phyloP scores from a whole-genome alignment of 2,329 filamentous ascomycete genomes.

The Cladosporium sp. region DNA sequence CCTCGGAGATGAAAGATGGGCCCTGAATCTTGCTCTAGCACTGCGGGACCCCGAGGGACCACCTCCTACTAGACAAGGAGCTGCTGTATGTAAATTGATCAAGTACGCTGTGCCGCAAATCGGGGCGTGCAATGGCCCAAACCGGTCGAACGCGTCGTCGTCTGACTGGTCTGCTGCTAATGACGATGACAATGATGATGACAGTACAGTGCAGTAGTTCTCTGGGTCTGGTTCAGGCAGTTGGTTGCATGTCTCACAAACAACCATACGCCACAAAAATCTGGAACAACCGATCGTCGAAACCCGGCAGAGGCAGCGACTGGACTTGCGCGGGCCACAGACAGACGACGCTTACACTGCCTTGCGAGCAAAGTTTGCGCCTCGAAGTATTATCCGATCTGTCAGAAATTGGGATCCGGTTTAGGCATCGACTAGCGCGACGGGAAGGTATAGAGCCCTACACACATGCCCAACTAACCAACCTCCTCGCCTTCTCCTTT shows the following conservation, averaged over 20 bases:
- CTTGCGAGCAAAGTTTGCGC: slow-evolving; percentile 10
- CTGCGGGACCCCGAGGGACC: slow-evolving; percentile 9
- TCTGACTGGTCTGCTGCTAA: neutral
- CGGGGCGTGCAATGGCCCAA: neutral
- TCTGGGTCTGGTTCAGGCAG: neutral
- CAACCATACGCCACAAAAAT: neutral
- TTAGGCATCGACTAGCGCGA: slow-evolving; percentile 13
- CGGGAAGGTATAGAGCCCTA: slow-evolving; percentile 14
- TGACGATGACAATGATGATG: neutral
- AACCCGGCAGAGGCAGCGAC: neutral
- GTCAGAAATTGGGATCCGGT: slow-evolving; percentile 16
- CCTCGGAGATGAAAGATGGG: slow-evolving; percentile 20
- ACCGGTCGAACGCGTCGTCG: neutral
- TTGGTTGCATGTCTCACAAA: slow-evolving; percentile 12
- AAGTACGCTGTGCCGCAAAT: neutral
- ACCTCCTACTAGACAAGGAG: slow-evolving; percentile 8
- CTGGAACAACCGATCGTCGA: neutral
- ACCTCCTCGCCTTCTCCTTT: neutral
- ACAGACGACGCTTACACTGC: neutral
- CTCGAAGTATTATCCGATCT: slow-evolving; percentile 17
- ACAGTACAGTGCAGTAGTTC: neutral
- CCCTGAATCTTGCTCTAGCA: slow-evolving; percentile 10
- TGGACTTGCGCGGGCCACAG: neutral
- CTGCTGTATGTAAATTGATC: slow-evolving; percentile 7
- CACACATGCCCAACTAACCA: neutral